Evolutionary conservation across 129 eudicot species (phyloP), one percentile per base, ranked within the genome.

Genomic region (Centella asiatica): DNA sequence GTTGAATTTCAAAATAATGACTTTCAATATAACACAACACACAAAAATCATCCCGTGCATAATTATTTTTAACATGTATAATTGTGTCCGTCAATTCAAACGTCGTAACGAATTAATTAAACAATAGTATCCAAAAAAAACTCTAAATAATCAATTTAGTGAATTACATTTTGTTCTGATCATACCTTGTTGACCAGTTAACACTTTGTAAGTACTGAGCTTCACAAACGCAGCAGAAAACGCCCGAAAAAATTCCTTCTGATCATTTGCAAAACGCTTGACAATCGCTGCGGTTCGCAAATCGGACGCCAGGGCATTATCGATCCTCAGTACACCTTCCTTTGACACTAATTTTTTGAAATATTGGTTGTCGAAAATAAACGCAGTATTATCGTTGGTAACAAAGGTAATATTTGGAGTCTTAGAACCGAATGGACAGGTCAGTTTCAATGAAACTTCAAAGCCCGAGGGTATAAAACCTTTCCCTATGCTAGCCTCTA

Each of bases 211-310:
- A 64, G 71, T 51, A 5, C 81, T 63, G 7, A 80, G 62, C 46
- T 80, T 80, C 1, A 72, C 72, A 68, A 80, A 80, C 4, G 78
- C 85, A 18, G 85, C 72, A 0, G 78, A 60, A 34, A 80, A 80
- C 1, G 73, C 76, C 63, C 46, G 17, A 22, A 72, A 80, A 37
- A 80, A 80, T 9, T 36, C 46, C 2, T 64, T 69, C 14, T 52
- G 57, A 33, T 80, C 69, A 0, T 6, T 32, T 1, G 81, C 81
- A 40, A 80, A 80, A 6, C 33, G 48, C 39, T 45, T 61, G 1
- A 80, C 78, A 15, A 47, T 49, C 4, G 57, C 61, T 17, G 60
- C 65, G 8, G 85, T 80, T 23, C 60, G 39, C 0, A 73, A 58
- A 34, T 76, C 57, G 1, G 44, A 8, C 5, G 85, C 63, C 69